phyloP scores from a whole-genome alignment of 2,329 filamentous ascomycete genomes.

The Aspergillus sp. region DNA sequence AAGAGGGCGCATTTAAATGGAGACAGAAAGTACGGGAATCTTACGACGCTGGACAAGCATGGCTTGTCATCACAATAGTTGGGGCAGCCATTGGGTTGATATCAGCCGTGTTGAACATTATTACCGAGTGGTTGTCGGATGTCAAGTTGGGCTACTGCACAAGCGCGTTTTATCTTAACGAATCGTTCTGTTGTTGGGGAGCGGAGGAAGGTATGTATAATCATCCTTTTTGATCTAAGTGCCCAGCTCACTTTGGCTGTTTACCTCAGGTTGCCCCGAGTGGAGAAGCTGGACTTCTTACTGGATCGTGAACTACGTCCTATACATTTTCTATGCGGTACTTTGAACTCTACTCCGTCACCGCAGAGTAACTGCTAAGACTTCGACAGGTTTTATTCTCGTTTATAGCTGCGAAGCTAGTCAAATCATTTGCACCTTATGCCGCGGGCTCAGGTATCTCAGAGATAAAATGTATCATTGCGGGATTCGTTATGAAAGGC shows the following conservation, averaged over 20 bases:
- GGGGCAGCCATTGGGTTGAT: constrained; percentile 89
- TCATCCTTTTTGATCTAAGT: background rate
- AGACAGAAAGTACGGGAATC: constrained; percentile 76
- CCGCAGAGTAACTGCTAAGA: background rate
- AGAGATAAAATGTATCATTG: constrained; percentile 99
- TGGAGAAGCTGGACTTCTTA: constrained; percentile 89
- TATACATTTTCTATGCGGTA: constrained; percentile 86
- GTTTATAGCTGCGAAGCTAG: constrained; percentile 75
- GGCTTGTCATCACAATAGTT: constrained; percentile 95
- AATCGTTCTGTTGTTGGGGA: constrained; percentile 97
- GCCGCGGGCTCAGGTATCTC: constrained; percentile 95
- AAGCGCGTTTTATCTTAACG: constrained; percentile 94
- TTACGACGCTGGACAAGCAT: constrained; percentile 95
- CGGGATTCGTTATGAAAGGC: constrained; percentile 98
- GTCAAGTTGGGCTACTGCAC: constrained; percentile 95
- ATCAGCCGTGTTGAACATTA: constrained; percentile 88
- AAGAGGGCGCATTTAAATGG: constrained; percentile 71
- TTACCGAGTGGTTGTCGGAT: constrained; percentile 95
- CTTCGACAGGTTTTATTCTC: constrained; percentile 71
- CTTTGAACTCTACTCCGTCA: constrained; percentile 22
- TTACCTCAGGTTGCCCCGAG: constrained; percentile 67
- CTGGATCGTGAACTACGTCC: constrained; percentile 74
- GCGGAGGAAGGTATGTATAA: constrained; percentile 70
- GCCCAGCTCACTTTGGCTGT: constrained; percentile 1
- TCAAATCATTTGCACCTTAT: constrained; percentile 91